phyloP scores from a whole-genome alignment of 2,329 filamentous ascomycete species.

The Arachnopeziza araneosa region DNA sequence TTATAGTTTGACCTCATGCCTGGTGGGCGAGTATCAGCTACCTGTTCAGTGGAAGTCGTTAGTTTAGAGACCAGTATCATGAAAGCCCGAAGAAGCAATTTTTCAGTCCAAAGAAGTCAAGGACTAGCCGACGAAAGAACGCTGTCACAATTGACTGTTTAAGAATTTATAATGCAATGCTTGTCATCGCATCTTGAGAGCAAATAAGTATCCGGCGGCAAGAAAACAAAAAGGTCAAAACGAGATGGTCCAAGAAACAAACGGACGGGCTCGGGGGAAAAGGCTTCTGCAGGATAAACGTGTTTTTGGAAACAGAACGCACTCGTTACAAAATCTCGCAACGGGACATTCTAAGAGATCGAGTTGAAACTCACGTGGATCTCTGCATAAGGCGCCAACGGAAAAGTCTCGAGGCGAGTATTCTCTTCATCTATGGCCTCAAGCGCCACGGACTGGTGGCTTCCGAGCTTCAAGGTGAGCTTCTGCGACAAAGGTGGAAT shows the following conservation, averaged over 20 bases:
- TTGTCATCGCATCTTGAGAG: neutral
- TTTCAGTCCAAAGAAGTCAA: neutral
- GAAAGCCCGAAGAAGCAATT: neutral
- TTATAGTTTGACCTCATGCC: conserved; percentile 72
- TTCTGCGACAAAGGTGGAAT: conserved; percentile 76
- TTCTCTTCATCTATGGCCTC: conserved; percentile 68
- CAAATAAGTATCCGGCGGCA: neutral
- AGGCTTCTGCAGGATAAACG: neutral
- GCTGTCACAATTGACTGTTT: neutral
- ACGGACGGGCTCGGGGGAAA: too few species aligned
- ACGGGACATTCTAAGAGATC: neutral
- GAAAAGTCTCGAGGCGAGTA: conserved; percentile 57
- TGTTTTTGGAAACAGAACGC: neutral
- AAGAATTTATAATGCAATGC: too few species aligned
- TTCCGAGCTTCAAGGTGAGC: conserved; percentile 63
- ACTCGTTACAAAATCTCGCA: neutral
- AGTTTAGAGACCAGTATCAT: neutral
- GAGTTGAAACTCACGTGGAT: conserved; percentile 60
- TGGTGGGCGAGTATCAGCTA: conserved; percentile 73
- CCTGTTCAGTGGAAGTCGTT: conserved; percentile 41
- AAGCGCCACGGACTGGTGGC: conserved; percentile 57
- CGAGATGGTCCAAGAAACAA: neutral
- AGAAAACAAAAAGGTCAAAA: neutral
- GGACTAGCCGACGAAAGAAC: neutral
- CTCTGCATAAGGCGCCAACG: conserved; percentile 69